phyloP scores from a whole-genome alignment of 2,329 filamentous ascomycete genomes.

The Penicillium crustosum region DNA sequence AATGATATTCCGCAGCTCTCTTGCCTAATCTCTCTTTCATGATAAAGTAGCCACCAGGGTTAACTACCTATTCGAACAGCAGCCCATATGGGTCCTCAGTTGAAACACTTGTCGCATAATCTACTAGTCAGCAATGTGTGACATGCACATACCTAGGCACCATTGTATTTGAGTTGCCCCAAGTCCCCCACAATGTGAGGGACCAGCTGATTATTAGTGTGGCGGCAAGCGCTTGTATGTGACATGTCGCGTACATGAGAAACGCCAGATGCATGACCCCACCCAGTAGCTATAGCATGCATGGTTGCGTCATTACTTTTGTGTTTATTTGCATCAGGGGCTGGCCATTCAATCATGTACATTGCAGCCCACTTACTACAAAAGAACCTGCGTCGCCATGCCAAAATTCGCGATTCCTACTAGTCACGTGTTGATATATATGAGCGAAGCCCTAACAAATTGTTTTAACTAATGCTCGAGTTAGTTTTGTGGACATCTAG shows the following conservation, averaged over 20 bases:
- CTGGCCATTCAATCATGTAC: not conserved
- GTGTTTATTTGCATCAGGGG: not conserved
- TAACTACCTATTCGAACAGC: not conserved
- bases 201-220: not conserved
- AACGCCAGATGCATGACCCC: not conserved
- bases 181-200: not conserved
- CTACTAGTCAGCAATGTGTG: not conserved
- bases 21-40: not conserved
- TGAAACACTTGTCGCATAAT: not conserved
- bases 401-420: not conserved
- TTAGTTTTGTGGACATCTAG: not conserved
- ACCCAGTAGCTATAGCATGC: not conserved
- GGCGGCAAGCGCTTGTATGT: not conserved
- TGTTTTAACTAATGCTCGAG: not conserved
- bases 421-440: slow-evolving; percentile 3
- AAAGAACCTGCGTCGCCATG: not conserved
- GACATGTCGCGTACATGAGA: slow-evolving; percentile 1
- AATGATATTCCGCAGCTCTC: not conserved
- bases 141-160: not conserved
- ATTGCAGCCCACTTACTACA: not conserved
- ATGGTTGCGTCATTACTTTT: not conserved
- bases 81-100: no score
- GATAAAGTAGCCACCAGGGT: not conserved
- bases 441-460: slow-evolving; percentile 8
- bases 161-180: not conserved